Percentiles rank a stretch among this genome's conserved stretches.
These are phyloP conservation scores for Kodamaea nitidulidarum DNA, from an alignment of 805 yeast genomes.

Conservation along the genomic window DNA sequence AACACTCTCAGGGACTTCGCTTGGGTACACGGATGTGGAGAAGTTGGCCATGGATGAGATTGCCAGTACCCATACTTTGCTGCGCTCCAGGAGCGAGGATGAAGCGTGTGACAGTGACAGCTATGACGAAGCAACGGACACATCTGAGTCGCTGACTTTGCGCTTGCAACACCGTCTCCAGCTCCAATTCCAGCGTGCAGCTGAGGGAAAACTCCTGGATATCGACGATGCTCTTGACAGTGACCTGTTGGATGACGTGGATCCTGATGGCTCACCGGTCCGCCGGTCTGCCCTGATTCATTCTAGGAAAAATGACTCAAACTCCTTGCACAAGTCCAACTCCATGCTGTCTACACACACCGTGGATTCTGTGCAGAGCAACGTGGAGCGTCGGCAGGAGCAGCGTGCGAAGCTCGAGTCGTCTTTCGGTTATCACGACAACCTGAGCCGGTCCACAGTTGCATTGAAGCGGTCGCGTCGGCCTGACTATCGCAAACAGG, in stretches of 20 bases:
- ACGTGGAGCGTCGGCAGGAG: neutral
- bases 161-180: constrained; percentile 17
- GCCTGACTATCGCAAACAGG: constrained; percentile 34
- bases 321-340: neutral
- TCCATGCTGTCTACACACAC: neutral
- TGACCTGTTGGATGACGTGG: neutral
- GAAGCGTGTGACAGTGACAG: neutral
- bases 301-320: neutral
- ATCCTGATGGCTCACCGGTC: neutral
- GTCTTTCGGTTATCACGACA: constrained; percentile 3
- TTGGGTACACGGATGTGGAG: constrained; percentile 54
- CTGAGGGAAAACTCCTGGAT: constrained; percentile 20
- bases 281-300: neutral
- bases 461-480: constrained; percentile 37
- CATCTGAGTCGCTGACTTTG: constrained; percentile 6
- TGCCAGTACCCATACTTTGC: constrained; percentile 12
- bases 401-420: constrained; percentile 4
- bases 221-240: constrained; percentile 48
- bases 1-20: constrained; percentile 66
- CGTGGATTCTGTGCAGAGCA: neutral
- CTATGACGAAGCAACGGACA: neutral
- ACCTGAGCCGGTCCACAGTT: constrained; percentile 15
- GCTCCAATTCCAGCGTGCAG: constrained; percentile 16
- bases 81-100: constrained; percentile 2
- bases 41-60: constrained; percentile 18